Base-by-base conservation (phyloP, 768 basidiomycete genomes). In the Leccinum boreale region DNA sequence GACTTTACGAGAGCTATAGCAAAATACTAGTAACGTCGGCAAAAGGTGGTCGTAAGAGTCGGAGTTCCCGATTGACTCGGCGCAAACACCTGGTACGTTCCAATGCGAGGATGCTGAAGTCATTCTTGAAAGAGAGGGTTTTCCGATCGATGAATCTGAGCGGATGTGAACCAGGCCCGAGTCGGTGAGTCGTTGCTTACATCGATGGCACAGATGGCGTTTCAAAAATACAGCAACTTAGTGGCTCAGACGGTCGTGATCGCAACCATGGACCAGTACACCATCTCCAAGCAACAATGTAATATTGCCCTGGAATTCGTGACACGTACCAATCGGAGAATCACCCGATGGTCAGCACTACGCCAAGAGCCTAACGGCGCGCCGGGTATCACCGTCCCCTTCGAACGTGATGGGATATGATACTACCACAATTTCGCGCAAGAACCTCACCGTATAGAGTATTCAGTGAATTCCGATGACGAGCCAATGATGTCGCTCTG, bases 351-450 rank as follows among this genome's bases (percentile, higher is more conserved):
- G 10, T 42, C 58, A 67, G 65, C 50, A 67, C 63, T 4, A 69
- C n/a, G 67, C 31, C 49, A 69, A 46, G 74, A 73, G 5, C 56
- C 63, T 11, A 65, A 73, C 36, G 68, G 66, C 21, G 65, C 72
- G 24, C 24, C 24, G 14, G 74, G 74, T 1, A 60, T 75, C 14
- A 59, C 65, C 3, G 61, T 73, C 12, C 59, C 59, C 5, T 57
- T 67, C 6, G 62, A 60, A 45, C 63, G 70, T 39, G 62, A 53
- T 6, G 73, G 75, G 26, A 73, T 74, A n/a, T 14, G 31, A 33
- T 75, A 63, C 50, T 68, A 72, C 51, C 39, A 19, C 5, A 19
- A 3, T 44, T 54, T 72, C 12, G 67, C 19, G 71, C 72, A 46
- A 17, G 69, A 19, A 14, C 42, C 50, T 26, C 42, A n/a, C 33